Conservation (phyloP, 495 filamentous ascomycete species). For the Xylaria longipes region DNA sequence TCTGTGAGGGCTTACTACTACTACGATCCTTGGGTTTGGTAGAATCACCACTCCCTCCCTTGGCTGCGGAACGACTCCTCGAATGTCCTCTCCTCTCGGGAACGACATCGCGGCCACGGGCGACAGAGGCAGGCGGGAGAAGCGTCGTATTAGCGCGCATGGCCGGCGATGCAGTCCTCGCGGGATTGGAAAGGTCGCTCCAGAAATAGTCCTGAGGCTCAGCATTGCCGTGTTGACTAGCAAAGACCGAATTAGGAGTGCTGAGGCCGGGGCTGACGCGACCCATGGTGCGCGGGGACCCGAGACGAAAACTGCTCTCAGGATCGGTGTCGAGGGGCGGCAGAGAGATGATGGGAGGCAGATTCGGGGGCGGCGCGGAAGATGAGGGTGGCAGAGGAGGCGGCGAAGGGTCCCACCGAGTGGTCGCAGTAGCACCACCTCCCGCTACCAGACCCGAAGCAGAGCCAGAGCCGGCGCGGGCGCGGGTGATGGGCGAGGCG, state of each 20-base stretch:
- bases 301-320: conserved; percentile 29
- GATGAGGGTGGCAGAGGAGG: conserved; percentile 39
- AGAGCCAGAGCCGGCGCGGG: conserved; percentile 6
- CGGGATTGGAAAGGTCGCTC: conserved; percentile 29
- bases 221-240: conserved; percentile 20
- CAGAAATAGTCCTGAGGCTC: conserved; percentile 32
- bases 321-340: conserved; percentile 36
- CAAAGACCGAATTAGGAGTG: conserved; percentile 24
- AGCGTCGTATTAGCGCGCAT: conserved; percentile 28
- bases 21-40: conserved; percentile 43
- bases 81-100: conserved; percentile 52
- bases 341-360: conserved; percentile 38
- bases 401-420: conserved; percentile 31
- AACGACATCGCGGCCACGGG: conserved; percentile 33
- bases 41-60: conserved; percentile 51
- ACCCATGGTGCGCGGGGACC: conserved; percentile 27
- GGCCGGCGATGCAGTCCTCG: conserved; percentile 22
- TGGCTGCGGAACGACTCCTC: conserved; percentile 53
- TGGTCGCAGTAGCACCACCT: conserved; percentile 14
- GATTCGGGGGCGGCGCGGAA: conserved; percentile 41
- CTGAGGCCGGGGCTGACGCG: conserved; percentile 26
- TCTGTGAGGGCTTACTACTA: conserved; percentile 67
- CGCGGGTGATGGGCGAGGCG: conserved; percentile 25
- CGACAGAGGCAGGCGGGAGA: conserved; percentile 34
- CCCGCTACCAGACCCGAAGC: conserved; percentile 2